These are phyloP conservation scores for Metarhizium rileyi DNA, from an alignment of 2,329 filamentous ascomycete genomes.

Conservation along the genomic window DNA sequence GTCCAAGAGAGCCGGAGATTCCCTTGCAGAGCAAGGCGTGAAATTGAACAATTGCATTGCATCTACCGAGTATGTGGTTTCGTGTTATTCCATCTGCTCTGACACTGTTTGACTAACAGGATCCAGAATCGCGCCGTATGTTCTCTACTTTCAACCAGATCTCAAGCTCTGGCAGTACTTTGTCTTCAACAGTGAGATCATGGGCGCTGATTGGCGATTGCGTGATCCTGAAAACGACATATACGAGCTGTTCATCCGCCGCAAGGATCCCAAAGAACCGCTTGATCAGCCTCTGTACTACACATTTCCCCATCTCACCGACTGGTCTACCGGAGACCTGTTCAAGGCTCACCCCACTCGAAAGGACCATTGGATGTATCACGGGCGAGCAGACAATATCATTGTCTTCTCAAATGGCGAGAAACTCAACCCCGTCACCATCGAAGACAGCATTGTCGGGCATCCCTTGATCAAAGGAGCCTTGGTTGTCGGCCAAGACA, in stretches of 20 bases:
- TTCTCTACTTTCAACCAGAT: slow-evolving; percentile 23
- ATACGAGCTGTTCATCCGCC: slow-evolving; percentile 26
- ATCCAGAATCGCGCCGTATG: slow-evolving; percentile 24
- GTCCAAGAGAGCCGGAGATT: slow-evolving; percentile 26
- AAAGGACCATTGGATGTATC: slow-evolving; percentile 23
- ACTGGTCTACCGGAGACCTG: slow-evolving; percentile 28
- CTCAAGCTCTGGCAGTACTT: slow-evolving; percentile 33
- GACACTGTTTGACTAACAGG: neutral
- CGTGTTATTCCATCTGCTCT: neutral
- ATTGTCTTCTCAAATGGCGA: slow-evolving; percentile 31
- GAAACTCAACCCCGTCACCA: slow-evolving; percentile 30
- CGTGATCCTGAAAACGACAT: slow-evolving; percentile 5
- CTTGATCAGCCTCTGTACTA: slow-evolving; percentile 26
- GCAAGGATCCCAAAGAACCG: slow-evolving; percentile 25
- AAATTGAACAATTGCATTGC: slow-evolving; percentile 27
- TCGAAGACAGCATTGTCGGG: slow-evolving; percentile 22
- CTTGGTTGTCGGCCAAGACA: slow-evolving; percentile 32
- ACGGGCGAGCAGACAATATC: slow-evolving; percentile 29
- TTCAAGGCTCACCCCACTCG: slow-evolving; percentile 25
- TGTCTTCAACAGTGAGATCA: slow-evolving; percentile 28
- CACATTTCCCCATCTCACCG: slow-evolving; percentile 23
- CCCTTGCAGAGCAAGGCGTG: slow-evolving; percentile 25
- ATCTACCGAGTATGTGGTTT: slow-evolving; percentile 29
- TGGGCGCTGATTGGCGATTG: slow-evolving; percentile 31
- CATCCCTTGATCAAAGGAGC: slow-evolving; percentile 20